Evolutionary conservation across 805 yeast species (phyloP), one percentile per base, ranked within the genome.

Genomic region (Saturnispora silvae): DNA sequence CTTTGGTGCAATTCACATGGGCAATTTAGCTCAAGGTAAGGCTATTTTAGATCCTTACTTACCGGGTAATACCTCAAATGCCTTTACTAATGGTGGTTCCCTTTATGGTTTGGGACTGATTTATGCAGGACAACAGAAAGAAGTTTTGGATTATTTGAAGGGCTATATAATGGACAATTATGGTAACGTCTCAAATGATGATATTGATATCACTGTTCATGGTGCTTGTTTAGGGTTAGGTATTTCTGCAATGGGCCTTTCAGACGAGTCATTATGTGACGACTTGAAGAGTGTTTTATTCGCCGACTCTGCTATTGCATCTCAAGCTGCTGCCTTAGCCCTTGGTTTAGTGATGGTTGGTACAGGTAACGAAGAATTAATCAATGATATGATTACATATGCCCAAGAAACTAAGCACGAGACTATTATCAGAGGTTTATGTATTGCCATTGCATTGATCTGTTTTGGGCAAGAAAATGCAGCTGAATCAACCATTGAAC

Each of bases 301-400:
- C 56, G 72, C 87, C 9, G 98, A 92, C 55, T 80, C 92, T 23
- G 97, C 96, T 3, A 71, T 84, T 28, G 83, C 96, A 5, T 95
- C 96, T 45, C 95, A 87, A 56, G 95, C 96, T 31, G 95, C 97
- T 20, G 96, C 95, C 31, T 67, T 89, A 47, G 85, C 92, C 25
- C 86, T 92, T 92, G 98, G 98, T 44, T 70, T 92, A 46, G 85
- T 84, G 11, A 84, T 84, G 95, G 70, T 89, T 42, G 98, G 98
- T 18, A 78, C 94, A 4, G 94, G 92, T 40, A 66, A 78, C 46
- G 72, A 73, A 46, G 62, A 64, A 28, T 84, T 83, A 7, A 60
- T 67, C 31, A 68, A 70, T 40, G 96, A 86, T 53, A 82, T 92
- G 94, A 64, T 83, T 38, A 72, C 81, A 3, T 89, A 86, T 59